A percentile compares a stretch with the other conserved stretches of the same genome.
Conservation (phyloP, 306 rosid species). For the Abrus pulchellus region DNA sequence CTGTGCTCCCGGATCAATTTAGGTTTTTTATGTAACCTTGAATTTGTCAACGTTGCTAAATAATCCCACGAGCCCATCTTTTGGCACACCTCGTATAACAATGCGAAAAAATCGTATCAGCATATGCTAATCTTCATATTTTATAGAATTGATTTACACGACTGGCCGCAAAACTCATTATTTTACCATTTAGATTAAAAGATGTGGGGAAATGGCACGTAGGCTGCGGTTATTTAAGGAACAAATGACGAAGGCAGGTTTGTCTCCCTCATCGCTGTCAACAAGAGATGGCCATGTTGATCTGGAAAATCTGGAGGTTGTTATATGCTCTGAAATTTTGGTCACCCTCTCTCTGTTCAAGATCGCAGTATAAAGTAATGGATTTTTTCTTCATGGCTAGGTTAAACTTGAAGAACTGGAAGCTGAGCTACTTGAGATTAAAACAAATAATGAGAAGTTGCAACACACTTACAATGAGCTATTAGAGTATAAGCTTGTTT, state of each 20-base stretch:
- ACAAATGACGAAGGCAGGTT: slow-evolving; percentile 74
- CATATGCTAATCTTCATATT: not conserved
- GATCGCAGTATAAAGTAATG: slow-evolving; percentile 2
- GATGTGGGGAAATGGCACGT: slow-evolving; percentile 89
- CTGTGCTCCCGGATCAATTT: slow-evolving; percentile 3
- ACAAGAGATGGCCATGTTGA: slow-evolving; percentile 47
- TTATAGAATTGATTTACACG: slow-evolving; percentile 20
- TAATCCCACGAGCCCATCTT: not conserved
- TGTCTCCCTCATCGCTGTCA: slow-evolving; percentile 56
- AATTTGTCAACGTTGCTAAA: slow-evolving; percentile 16
- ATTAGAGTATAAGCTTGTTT: slow-evolving; percentile 78
- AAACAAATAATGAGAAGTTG: slow-evolving; percentile 75
- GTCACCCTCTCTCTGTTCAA: not conserved
- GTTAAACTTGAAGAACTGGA: slow-evolving; percentile 83
- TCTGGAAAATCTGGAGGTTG: slow-evolving; percentile 85
- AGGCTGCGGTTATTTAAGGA: slow-evolving; percentile 77
- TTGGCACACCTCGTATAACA: not conserved
- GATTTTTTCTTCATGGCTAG: slow-evolving; percentile 51
- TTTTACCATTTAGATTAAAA: slow-evolving; percentile 63
- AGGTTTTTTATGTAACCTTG: not conserved
- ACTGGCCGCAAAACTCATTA: slow-evolving; percentile 22
- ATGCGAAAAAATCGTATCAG: slow-evolving; percentile 15
- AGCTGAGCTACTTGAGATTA: slow-evolving; percentile 76
- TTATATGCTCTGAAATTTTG: slow-evolving; percentile 27
- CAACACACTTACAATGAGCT: slow-evolving; percentile 73